These are phyloP conservation scores for Aspergillus pseudonomiae DNA, from an alignment of 2,329 filamentous ascomycete species.

Conservation along the genomic window DNA sequence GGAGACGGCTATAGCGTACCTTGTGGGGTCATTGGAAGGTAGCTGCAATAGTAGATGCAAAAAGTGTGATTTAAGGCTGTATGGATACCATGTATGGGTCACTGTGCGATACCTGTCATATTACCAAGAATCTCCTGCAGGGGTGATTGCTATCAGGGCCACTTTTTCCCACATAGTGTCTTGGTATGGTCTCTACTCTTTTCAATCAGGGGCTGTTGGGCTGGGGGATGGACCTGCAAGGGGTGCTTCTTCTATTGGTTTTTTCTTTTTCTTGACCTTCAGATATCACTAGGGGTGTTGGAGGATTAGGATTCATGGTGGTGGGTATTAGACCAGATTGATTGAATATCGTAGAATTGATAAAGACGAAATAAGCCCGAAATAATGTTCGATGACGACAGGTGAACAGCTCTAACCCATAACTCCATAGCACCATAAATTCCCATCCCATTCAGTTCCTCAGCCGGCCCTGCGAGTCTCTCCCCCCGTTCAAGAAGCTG, in stretches of 20 bases:
- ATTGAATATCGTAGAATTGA: neutral
- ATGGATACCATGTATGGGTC: neutral
- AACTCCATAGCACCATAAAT: neutral
- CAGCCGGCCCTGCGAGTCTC: slow-evolving; percentile 2
- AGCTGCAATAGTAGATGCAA: neutral
- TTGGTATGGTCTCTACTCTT: neutral
- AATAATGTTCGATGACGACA: neutral
- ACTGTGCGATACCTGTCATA: neutral
- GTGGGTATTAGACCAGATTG: neutral
- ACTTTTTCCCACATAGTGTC: neutral
- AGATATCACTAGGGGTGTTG: neutral
- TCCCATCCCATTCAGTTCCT: neutral
- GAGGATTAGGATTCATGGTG: neutral
- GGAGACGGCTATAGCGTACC: neutral
- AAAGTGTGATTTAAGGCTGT: neutral
- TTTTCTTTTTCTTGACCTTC: neutral
- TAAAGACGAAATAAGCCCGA: neutral
- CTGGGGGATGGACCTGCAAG: neutral
- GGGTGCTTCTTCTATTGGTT: neutral
- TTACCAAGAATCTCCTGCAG: neutral
- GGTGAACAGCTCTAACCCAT: neutral
- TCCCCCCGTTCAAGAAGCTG: slow-evolving; percentile 5
- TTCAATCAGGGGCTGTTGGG: neutral
- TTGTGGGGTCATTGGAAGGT: neutral
- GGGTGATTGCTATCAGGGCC: neutral